Percentiles rank a stretch among this genome's conserved stretches.
Conservation (phyloP, 345 rosid genomes). For the Linum tenue region DNA sequence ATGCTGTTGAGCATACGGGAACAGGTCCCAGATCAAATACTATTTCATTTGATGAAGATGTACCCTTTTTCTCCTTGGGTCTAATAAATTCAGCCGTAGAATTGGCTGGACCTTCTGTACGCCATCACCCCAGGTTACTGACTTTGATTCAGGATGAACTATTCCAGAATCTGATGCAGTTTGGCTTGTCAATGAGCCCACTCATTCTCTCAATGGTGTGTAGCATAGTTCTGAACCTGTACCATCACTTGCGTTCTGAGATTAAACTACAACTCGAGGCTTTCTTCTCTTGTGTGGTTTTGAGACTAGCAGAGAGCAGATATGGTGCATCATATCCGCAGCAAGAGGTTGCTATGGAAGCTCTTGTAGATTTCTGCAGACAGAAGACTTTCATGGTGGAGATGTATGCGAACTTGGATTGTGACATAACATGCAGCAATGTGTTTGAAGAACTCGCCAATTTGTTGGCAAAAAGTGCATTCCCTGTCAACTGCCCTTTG, state of each 20-base stretch:
- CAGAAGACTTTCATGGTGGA: slow-evolving; percentile 56
- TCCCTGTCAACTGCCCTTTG: slow-evolving; percentile 62
- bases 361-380: slow-evolving; percentile 64
- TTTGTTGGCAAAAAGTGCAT: slow-evolving; percentile 57
- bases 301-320: slow-evolving; percentile 56
- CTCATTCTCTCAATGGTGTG: slow-evolving; percentile 70
- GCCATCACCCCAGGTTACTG: slow-evolving; percentile 39
- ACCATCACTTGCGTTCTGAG: slow-evolving; percentile 50
- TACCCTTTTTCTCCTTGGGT: slow-evolving; percentile 67
- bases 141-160: slow-evolving; percentile 56
- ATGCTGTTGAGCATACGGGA: slow-evolving; percentile 42
- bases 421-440: slow-evolving; percentile 60
- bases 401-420: slow-evolving; percentile 65
- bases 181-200: slow-evolving; percentile 73
- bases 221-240: slow-evolving; percentile 49
- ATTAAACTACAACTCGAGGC: slow-evolving; percentile 68
- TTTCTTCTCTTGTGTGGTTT: slow-evolving; percentile 62
- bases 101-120: slow-evolving; percentile 37
- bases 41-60: slow-evolving; percentile 68
- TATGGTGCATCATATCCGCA: slow-evolving; percentile 67
- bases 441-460: slow-evolving; percentile 60
- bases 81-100: slow-evolving; percentile 64
- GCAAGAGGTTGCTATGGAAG: slow-evolving; percentile 81
- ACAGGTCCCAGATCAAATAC: slow-evolving; percentile 48
- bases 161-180: slow-evolving; percentile 61